These are phyloP conservation scores for Pestalotiopsis sp. DNA, from an alignment of 2,329 filamentous ascomycete species.

Conservation along the genomic window DNA sequence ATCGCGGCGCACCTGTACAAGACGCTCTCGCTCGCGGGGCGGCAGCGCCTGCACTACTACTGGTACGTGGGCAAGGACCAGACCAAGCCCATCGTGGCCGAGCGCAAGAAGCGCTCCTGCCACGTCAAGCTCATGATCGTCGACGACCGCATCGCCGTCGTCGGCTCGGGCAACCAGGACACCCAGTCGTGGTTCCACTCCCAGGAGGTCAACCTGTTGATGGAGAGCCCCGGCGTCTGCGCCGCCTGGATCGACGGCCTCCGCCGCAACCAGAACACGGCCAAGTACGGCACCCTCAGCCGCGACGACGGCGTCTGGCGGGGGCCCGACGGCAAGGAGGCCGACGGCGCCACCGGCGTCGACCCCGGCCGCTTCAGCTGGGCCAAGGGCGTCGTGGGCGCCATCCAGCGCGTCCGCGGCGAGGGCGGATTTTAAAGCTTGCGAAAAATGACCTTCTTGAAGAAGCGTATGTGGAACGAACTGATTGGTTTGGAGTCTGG, in stretches of 20 bases:
- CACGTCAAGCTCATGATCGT: conserved; percentile 79
- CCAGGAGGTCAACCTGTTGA: conserved; percentile 76
- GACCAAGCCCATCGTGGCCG: conserved; percentile 65
- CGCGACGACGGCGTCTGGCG: conserved; percentile 64
- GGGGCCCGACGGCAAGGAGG: conserved; percentile 48
- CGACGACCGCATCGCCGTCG: conserved; percentile 68
- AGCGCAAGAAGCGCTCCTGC: conserved; percentile 66
- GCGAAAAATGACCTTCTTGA: not conserved
- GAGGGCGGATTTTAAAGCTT: conserved; percentile 27
- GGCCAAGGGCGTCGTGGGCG: conserved; percentile 27
- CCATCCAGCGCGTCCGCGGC: conserved; percentile 27
- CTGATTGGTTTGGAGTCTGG: not conserved
- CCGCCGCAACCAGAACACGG: conserved; percentile 68
- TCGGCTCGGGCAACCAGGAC: conserved; percentile 79
- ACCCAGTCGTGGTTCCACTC: conserved; percentile 80
- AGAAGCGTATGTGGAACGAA: not conserved
- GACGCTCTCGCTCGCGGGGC: conserved; percentile 49
- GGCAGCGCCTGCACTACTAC: conserved; percentile 58
- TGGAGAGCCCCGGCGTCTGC: conserved; percentile 67
- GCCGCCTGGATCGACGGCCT: conserved; percentile 63
- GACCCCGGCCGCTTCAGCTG: conserved; percentile 42
- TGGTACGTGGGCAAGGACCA: conserved; percentile 79
- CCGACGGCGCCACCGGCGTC: conserved; percentile 50
- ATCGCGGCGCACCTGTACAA: conserved; percentile 61
- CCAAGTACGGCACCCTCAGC: conserved; percentile 54